Conservation (phyloP, 176 grass and related monocot species). For the Secale cereale region DNA sequence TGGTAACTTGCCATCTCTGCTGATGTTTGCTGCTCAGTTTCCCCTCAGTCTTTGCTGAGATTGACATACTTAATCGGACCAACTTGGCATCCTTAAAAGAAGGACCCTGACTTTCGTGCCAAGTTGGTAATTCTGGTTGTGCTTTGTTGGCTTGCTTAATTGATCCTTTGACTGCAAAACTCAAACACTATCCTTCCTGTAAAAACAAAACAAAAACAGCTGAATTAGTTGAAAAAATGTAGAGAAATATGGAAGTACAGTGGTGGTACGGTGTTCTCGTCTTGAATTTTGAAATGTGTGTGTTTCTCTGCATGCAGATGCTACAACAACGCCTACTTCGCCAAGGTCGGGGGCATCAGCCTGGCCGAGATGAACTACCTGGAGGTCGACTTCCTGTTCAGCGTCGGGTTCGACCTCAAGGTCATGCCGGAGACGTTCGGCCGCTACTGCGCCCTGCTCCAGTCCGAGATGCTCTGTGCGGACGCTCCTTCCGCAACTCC, state of each 20-base stretch:
- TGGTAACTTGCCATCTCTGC: conserved; percentile 44
- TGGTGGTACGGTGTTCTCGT: background rate
- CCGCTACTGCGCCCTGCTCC: conserved; percentile 56
- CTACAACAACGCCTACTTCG: conserved; percentile 59
- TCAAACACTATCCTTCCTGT: background rate
- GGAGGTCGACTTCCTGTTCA: conserved; percentile 58
- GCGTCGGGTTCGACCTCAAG: conserved; percentile 50
- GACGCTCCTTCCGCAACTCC: conserved; percentile 21
- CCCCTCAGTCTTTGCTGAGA: background rate
- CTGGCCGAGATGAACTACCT: conserved; percentile 66
- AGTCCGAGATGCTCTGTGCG: conserved; percentile 32
- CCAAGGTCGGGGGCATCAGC: conserved; percentile 58
- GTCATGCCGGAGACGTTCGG: conserved; percentile 48
- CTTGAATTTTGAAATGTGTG: too few species aligned
- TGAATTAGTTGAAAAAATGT: conserved; percentile 1
- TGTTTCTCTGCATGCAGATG: conserved; percentile 21
- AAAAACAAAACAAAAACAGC: background rate
- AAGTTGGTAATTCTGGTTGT: conserved; percentile 41
- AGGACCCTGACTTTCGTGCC: conserved; percentile 23
- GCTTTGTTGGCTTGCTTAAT: conserved; percentile 9
- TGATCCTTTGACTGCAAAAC: conserved; percentile 26
- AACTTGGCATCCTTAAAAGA: conserved; percentile 37
- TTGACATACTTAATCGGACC: conserved; percentile 22
- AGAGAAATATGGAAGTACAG: background rate
- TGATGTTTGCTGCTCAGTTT: conserved; percentile 36